Base-by-base conservation (phyloP, 1,284 basidiomycete genomes). In the Fomitopsis pinicola region DNA sequence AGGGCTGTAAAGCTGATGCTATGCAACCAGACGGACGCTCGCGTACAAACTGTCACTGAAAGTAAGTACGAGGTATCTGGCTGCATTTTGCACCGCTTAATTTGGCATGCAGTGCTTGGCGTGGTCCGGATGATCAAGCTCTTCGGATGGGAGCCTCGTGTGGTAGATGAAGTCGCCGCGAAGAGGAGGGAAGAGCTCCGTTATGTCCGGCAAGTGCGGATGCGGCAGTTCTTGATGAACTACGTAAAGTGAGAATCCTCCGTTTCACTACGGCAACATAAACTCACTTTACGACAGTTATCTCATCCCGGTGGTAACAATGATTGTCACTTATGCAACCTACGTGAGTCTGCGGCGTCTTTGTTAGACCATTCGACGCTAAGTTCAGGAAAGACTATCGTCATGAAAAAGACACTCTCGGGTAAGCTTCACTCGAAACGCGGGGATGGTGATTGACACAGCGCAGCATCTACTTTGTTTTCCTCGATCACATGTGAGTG, bases 261-360 rank as follows among this genome's bases (percentile, higher is more conserved):
- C 15, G 5, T 12, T 15, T n/a, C 14, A 30, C 12, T 4, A 12
- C 22, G 48, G 2, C 6, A 26, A 8, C 14, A 14, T 7, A 26
- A 50, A 17, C 48, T 50, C 5, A 50, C 33, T 10, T 48, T 1
- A 28, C 14, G 19, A n/a, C 35, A 57, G 86, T 71, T 82, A 80
- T 64, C 59, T 85, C 33, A 83, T 91, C 42, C 89, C 91, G 1
- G 74, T 89, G 1, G 67, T 86, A 44, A 87, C 85, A 5, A 92
- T 91, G 83, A 72, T 87, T 36, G 80, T 81, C 19, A 89, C 90
- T 1, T 92, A 85, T 68, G 80, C 82, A 5, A 81, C 84, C 44
- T 90, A 82, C 67, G 76, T 77, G 64, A 60, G 75, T 66, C 38
- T 6, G 30, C 22, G 7, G 3, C 12, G 9, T 12, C 55, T 17